A percentile compares a stretch with the other conserved stretches of the same genome.
phyloP scores from a whole-genome alignment of 306 rosid genomes.

The Cicer pinnatifidum region DNA sequence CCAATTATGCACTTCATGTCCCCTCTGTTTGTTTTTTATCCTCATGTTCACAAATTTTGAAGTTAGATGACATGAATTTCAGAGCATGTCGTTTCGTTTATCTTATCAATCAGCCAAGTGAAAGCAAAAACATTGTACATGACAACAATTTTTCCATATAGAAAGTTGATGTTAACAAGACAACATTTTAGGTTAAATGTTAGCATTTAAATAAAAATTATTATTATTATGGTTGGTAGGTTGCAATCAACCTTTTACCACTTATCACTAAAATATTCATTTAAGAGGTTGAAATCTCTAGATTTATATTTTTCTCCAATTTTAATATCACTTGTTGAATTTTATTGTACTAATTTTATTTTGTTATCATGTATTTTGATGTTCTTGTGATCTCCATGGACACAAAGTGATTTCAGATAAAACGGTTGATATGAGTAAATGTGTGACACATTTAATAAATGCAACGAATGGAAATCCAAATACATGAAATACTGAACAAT shows the following conservation, averaged over 20 bases:
- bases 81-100: background rate
- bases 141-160: conserved; percentile 2
- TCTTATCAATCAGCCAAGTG: background rate
- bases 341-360: too few species aligned
- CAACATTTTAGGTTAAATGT: background rate
- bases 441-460: too few species aligned
- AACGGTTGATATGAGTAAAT: too few species aligned
- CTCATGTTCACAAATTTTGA: background rate
- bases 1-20: conserved; percentile 2
- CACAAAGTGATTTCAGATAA: too few species aligned
- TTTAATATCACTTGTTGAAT: too few species aligned
- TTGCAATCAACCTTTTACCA: conserved; percentile 28
- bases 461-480: background rate
- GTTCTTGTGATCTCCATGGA: too few species aligned
- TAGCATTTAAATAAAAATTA: background rate
- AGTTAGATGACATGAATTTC: background rate
- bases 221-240: conserved; percentile 29
- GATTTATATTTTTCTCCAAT: too few species aligned
- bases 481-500: conserved; percentile 25
- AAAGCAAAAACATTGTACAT: background rate
- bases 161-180: conserved; percentile 1
- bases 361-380: too few species aligned
- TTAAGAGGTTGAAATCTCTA: too few species aligned
- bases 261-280: background rate
- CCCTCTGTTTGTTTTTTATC: background rate